Evolutionary conservation across 305 asterid genomes (phyloP).

Genomic region (Andrographis paniculata): DNA sequence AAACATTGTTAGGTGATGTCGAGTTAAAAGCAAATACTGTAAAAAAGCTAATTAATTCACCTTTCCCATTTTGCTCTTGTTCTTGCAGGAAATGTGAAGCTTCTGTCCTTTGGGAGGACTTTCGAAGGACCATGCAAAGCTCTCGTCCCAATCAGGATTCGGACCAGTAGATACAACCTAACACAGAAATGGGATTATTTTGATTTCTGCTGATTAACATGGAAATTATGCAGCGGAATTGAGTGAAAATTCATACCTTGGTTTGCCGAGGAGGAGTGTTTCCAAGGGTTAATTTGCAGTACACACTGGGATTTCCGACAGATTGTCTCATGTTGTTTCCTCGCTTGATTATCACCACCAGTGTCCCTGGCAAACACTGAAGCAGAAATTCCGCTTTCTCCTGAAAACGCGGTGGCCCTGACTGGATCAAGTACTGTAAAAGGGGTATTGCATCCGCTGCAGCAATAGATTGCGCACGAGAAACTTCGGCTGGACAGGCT

Average conservation of each 20-base stretch:
- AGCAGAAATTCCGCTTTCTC: slow-evolving; percentile 93
- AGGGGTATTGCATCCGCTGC: slow-evolving; percentile 98
- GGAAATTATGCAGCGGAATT: background rate
- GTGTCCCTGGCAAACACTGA: slow-evolving; percentile 96
- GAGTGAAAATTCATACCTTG: slow-evolving; percentile 29
- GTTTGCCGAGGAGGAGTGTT: slow-evolving; percentile 83
- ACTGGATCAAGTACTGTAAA: slow-evolving; percentile 91
- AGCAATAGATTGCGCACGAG: slow-evolving; percentile 96
- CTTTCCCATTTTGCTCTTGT: slow-evolving; percentile 99
- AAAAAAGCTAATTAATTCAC: slow-evolving; percentile 20
- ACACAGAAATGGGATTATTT: slow-evolving; percentile 13
- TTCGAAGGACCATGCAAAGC: slow-evolving; percentile 91
- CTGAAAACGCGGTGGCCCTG: slow-evolving; percentile 98
- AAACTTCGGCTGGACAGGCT: slow-evolving; percentile 97
- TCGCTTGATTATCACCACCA: slow-evolving; percentile 81
- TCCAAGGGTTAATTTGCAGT: slow-evolving; percentile 96
- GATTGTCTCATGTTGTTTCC: slow-evolving; percentile 98
- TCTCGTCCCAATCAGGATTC: slow-evolving; percentile 95
- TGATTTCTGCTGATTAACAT: slow-evolving; percentile 1
- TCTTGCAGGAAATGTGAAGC: slow-evolving; percentile 98
- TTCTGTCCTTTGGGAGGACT: slow-evolving; percentile 99
- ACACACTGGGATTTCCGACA: slow-evolving; percentile 92
- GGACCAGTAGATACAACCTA: slow-evolving; percentile 94
- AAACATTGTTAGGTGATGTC: background rate
- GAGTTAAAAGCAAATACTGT: background rate